A percentile compares a stretch with the other conserved stretches of the same genome.
phyloP scores from a whole-genome alignment of 306 rosid genomes.

The Lagenaria siceraria region DNA sequence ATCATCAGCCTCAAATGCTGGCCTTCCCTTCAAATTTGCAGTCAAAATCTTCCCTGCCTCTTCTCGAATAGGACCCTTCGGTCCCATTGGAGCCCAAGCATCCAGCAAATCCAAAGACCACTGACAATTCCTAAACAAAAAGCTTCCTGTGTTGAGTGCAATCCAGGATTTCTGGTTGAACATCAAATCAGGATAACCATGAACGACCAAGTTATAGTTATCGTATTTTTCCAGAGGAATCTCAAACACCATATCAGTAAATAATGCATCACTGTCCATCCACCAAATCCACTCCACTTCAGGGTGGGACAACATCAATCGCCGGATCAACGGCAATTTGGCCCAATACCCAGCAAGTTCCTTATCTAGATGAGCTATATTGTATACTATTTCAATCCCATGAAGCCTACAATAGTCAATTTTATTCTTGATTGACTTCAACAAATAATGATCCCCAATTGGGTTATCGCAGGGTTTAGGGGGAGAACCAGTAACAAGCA shows the following conservation, averaged over 20 bases:
- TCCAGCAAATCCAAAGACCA: slow-evolving; percentile 98
- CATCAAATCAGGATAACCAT: slow-evolving; percentile 90
- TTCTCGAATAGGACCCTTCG: slow-evolving; percentile 65
- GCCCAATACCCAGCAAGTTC: slow-evolving; percentile 99
- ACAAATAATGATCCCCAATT: slow-evolving; percentile 81
- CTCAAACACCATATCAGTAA: slow-evolving; percentile 85
- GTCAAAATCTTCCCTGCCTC: slow-evolving; percentile 86
- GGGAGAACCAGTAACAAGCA: slow-evolving; percentile 84
- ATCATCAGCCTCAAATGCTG: slow-evolving; percentile 91
- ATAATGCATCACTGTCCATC: slow-evolving; percentile 99
- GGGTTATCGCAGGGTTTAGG: slow-evolving; percentile 96
- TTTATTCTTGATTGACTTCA: slow-evolving; percentile 80
- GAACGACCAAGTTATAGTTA: slow-evolving; percentile 61
- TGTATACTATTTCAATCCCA: slow-evolving; percentile 90
- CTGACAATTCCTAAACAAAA: slow-evolving; percentile 80
- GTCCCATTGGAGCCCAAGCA: slow-evolving; percentile 99
- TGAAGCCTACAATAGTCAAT: slow-evolving; percentile 92
- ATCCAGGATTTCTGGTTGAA: slow-evolving; percentile 95
- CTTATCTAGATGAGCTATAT: slow-evolving; percentile 85
- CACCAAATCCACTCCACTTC: slow-evolving; percentile 99
- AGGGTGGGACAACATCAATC: slow-evolving; percentile 84
- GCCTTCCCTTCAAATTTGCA: slow-evolving; percentile 81
- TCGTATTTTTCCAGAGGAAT: slow-evolving; percentile 61
- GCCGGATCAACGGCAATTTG: slow-evolving; percentile 76
- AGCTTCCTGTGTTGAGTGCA: slow-evolving; percentile 88